phyloP scores from a whole-genome alignment of 1,284 basidiomycete species.

The Exsudoporus floridanus region DNA sequence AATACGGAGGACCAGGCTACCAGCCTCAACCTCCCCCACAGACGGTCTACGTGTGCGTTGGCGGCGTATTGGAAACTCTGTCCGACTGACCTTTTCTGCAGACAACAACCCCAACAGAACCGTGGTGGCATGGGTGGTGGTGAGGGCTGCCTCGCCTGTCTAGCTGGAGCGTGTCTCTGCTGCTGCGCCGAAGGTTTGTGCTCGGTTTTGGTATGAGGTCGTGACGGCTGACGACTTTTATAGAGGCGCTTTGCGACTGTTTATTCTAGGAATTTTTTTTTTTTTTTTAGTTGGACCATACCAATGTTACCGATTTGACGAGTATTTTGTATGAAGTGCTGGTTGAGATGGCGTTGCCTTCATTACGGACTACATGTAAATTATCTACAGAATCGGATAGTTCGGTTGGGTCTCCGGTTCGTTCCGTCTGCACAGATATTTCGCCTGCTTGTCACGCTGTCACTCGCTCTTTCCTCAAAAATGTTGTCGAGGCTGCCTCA shows the following conservation, averaged over 20 bases:
- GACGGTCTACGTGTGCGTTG: conserved; percentile 66
- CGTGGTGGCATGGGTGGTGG: conserved; percentile 43
- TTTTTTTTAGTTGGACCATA: conserved; percentile 19
- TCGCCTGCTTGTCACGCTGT: conserved; percentile 26
- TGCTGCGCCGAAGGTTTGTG: conserved; percentile 75
- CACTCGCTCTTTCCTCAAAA: conserved; percentile 44
- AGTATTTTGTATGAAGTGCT: conserved; percentile 20
- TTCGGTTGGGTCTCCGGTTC: conserved; percentile 33
- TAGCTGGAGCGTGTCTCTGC: conserved; percentile 70
- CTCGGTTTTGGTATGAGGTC: not conserved
- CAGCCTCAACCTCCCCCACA: conserved; percentile 71
- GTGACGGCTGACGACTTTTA: conserved; percentile 4
- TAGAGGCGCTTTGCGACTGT: conserved; percentile 73
- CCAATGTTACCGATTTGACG: conserved; percentile 16
- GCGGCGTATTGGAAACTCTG: not conserved
- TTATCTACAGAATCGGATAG: conserved; percentile 31
- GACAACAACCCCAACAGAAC: conserved; percentile 54
- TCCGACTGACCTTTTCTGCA: conserved; percentile 28
- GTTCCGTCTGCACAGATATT: conserved; percentile 26
- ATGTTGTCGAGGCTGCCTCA: conserved; percentile 77
- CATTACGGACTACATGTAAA: conserved; percentile 30
- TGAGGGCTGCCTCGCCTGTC: conserved; percentile 62
- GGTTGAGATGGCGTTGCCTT: conserved; percentile 8
- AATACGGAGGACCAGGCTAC: conserved; percentile 42
- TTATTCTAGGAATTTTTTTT: conserved; percentile 53